A percentile compares a stretch with the other conserved stretches of the same genome.
Conservation (phyloP, 1,284 basidiomycete species). For the Coniferiporia weirii region DNA sequence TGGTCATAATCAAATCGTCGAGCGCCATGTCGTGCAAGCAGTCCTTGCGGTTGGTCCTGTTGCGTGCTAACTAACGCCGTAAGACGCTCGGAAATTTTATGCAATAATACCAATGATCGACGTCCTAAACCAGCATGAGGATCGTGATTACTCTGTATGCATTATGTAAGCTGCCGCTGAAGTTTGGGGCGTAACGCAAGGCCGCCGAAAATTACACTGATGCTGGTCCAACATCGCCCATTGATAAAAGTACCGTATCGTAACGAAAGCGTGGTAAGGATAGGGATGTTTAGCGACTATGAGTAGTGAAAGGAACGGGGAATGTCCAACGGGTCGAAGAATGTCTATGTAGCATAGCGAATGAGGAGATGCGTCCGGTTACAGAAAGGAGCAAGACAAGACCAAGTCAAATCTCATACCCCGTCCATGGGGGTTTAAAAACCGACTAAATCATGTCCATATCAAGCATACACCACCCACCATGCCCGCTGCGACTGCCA, state of each 20-base stretch:
- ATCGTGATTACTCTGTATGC: not conserved
- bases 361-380: not conserved
- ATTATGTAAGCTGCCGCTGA: not conserved
- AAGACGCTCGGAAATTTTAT: not conserved
- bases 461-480: constrained; percentile 14
- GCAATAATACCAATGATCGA: constrained; percentile 2
- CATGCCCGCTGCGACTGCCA: constrained; percentile 2
- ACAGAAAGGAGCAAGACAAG: not conserved
- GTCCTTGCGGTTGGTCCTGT: not conserved
- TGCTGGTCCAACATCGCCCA: not conserved
- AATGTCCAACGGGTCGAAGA: constrained; percentile 2
- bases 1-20: constrained; percentile 73
- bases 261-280: not conserved
- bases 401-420: not conserved
- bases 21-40: constrained; percentile 12
- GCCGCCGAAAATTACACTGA: not conserved
- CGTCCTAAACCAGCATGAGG: not conserved
- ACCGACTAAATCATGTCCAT: constrained; percentile 3
- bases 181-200: no score
- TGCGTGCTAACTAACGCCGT: not conserved
- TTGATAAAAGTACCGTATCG: not conserved
- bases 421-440: not conserved
- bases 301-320: not conserved
- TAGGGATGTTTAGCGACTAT: not conserved
- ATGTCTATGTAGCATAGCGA: constrained; percentile 2